Conservation (phyloP, 2,329 filamentous ascomycete species). For the Colletotrichum higginsianum region DNA sequence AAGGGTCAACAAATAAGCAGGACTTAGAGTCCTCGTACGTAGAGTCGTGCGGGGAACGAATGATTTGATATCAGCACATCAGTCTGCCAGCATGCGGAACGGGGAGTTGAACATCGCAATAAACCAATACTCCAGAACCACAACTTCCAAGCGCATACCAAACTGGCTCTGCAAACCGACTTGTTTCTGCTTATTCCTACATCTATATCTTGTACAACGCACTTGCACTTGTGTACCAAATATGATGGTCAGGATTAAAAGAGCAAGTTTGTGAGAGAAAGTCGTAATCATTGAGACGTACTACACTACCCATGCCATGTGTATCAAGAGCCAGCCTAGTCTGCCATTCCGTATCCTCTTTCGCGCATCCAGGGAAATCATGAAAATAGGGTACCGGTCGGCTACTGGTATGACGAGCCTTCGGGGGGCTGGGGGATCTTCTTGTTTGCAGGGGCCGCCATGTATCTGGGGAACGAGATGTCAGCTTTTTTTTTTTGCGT, state of each 20-base stretch:
- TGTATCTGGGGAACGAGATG: constrained; percentile 74
- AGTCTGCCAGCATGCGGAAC: not conserved
- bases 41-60: too few species aligned
- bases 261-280: constrained; percentile 6
- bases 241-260: not conserved
- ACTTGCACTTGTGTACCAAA: not conserved
- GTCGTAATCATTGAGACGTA: constrained; percentile 40
- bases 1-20: not conserved
- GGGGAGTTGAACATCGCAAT: not conserved
- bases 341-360: constrained; percentile 21
- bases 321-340: constrained; percentile 21
- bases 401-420: constrained; percentile 69
- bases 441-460: constrained; percentile 93
- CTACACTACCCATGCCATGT: constrained; percentile 33
- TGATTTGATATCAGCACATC: too few species aligned
- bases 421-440: constrained; percentile 95
- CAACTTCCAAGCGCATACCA: not conserved
- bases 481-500: constrained; percentile 27
- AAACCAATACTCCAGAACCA: not conserved
- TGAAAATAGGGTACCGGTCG: constrained; percentile 47
- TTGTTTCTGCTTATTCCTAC: too few species aligned
- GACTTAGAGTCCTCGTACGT: too few species aligned
- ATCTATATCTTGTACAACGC: not conserved
- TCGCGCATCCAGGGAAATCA: constrained; percentile 31
- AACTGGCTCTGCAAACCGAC: not conserved